Base-by-base conservation (phyloP, 73 alveolate species). In the Symbiodinium natans region DNA sequence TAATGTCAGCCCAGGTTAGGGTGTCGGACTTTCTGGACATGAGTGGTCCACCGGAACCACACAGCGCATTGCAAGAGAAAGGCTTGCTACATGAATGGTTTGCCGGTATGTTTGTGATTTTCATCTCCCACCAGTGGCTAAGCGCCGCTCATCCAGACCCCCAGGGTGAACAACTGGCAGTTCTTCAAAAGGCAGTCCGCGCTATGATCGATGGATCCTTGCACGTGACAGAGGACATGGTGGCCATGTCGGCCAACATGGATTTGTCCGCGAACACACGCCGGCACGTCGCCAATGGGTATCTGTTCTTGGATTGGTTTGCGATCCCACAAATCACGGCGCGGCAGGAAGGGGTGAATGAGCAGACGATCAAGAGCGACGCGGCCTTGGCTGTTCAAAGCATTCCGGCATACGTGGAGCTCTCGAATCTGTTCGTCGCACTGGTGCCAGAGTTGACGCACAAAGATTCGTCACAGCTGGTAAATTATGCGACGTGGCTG, bases 331-430 rank as follows among this genome's bases (percentile, higher is more conserved):
- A 86, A 75, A 48, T 86, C 52, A 86, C 93, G 7, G 54, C 33
- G 48, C 54, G 93, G 48, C 33, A 13, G 21, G 82, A 52, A 48
- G 82, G 93, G 23, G 93, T 86, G 54, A 52, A 52, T 27, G 68
- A 52, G 68, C 29, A 52, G 21, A 27, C 68, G n/a, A 33, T 43
- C 31, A 46, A 29, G 27, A 48, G 82, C 34, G 82, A 86, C 33
- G 38, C 93, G 34, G 93, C 93, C 17, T 54, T 41, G 25, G 93
- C 93, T n/a, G 93, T 86, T 3, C 93, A 86, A 54, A 86, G 93
- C 93, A 86, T 86, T n/a, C 93, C 93, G 27, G 93, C 93, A 19
- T 86, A 86, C 36, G 82, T 86, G 25, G 93, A 86, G 31, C 36
- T 17, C 2, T 86, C 82, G 5, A 41, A 46, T 40, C 2, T 88